Base-by-base conservation (phyloP, 176 grass and related monocot genomes). In the Zea mays region DNA sequence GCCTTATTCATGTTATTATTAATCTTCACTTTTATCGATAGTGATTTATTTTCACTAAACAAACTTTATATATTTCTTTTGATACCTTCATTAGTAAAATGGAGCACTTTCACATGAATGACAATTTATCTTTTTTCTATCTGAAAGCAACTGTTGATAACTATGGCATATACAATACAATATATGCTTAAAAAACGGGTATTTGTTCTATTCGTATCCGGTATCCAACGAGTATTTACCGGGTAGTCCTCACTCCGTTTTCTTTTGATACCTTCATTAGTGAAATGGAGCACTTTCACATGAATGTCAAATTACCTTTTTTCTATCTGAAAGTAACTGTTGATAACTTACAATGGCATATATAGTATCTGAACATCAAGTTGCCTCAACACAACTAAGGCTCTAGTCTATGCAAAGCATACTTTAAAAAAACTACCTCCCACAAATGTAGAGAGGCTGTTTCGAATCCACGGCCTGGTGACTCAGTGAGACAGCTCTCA, bases 31-130 rank as follows among this genome's bases (percentile, higher is more conserved):
- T 61, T 55, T 5, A 52, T 19, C 20, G 16, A 44, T 46, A 36
- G 49, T 74, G 36, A 46, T 67, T 21, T 37, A 62, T 68, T 61
- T 61, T 40, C 27, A 83, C 60, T 50, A 6, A 36, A 72, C 58
- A 78, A 49, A n/a, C 38, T 14, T 71, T 41, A 43, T 35, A 48
- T 71, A 65, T 57, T 78, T 12, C 41, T 83, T 56, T 66, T 50
- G 10, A 73, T 73, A 49, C 49, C 20, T 15, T 44, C 47, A 72
- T 75, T 8, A 49, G 71, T 73, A 40, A 27, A 35, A 11, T 65
- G 12, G 34, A 58, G 60, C 8, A 39, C 35, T 45, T 82, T 59
- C 36, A 49, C 54, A 41, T 61, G 16, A 54, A 27, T 79, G 42
- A 44, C 17, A 14, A 43, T 13, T 7, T 34, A 62, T 7, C 20